Conservation (phyloP, 371 early-diverging fungal species). For the Dinochytrium kinnereticum region DNA sequence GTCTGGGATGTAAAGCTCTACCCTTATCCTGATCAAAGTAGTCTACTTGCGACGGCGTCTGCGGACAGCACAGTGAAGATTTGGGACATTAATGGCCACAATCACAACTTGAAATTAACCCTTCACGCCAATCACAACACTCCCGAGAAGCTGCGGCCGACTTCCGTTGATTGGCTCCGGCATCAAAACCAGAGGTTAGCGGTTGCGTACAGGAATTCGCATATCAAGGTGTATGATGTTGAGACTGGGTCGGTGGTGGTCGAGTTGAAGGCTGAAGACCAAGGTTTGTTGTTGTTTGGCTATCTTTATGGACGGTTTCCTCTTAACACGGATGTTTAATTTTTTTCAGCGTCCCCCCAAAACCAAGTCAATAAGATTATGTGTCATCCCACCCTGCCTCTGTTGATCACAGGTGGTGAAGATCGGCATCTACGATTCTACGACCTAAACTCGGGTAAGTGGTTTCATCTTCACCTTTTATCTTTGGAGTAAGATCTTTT, state of each 20-base stretch:
- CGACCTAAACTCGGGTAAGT: slow-evolving; percentile 72
- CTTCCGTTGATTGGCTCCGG: slow-evolving; percentile 74
- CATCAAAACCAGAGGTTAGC: slow-evolving; percentile 57
- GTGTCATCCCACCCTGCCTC: slow-evolving; percentile 75
- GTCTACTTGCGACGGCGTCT: slow-evolving; percentile 74
- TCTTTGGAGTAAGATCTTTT: too few species aligned
- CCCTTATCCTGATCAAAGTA: slow-evolving; percentile 39
- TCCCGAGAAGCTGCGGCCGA: slow-evolving; percentile 52
- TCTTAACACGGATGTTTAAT: too few species aligned
- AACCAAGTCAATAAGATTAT: slow-evolving; percentile 80
- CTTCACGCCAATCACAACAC: background rate
- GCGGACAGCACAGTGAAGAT: slow-evolving; percentile 84
- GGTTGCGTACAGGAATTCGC: slow-evolving; percentile 71
- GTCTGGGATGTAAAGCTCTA: slow-evolving; percentile 85
- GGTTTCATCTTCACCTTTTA: background rate
- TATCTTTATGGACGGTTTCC: too few species aligned
- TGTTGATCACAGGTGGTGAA: slow-evolving; percentile 79
- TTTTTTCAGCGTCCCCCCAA: too few species aligned
- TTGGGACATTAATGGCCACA: slow-evolving; percentile 62
- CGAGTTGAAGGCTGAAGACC: slow-evolving; percentile 62
- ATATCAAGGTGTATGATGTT: slow-evolving; percentile 74
- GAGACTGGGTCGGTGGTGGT: slow-evolving; percentile 71
- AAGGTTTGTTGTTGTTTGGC: too few species aligned
- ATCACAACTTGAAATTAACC: slow-evolving; percentile 32
- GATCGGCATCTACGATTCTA: slow-evolving; percentile 78